phyloP scores from a whole-genome alignment of 2,329 filamentous ascomycete species.

The Colletotrichum tropicale region DNA sequence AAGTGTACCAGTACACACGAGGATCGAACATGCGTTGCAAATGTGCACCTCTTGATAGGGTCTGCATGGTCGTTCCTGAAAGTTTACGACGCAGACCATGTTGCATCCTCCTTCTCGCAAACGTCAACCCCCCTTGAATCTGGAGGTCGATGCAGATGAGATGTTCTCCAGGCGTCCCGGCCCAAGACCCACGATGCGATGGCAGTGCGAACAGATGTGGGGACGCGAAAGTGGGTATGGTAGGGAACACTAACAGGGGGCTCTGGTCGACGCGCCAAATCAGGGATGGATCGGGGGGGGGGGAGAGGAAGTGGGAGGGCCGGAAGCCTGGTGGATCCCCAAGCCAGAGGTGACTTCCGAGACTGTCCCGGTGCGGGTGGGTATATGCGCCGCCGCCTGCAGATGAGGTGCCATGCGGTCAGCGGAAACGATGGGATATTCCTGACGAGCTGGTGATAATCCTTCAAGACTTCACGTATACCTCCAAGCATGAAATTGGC shows the following conservation, averaged over 20 bases:
- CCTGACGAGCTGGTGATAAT: neutral
- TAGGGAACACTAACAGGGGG: neutral
- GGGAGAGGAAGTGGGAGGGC: neutral
- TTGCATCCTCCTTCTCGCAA: neutral
- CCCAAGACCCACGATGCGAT: conserved; percentile 6
- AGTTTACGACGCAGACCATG: neutral
- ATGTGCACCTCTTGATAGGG: neutral
- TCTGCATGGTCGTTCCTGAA: neutral
- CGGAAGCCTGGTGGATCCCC: neutral
- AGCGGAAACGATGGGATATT: neutral
- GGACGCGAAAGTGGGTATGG: neutral
- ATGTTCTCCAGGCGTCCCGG: neutral
- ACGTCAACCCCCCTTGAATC: neutral
- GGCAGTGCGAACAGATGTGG: conserved; percentile 11
- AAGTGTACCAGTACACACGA: neutral
- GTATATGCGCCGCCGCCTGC: neutral
- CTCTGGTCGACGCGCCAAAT: neutral
- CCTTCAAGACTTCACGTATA: neutral
- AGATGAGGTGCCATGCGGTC: neutral
- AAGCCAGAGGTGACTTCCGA: neutral
- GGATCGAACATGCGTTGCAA: neutral
- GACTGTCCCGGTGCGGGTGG: conserved; percentile 3
- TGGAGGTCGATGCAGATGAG: neutral
- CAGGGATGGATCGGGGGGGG: conserved; percentile 13
- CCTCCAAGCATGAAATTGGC: neutral